Base-by-base conservation (phyloP, 805 yeast genomes). In the Cyberlindnera maritima region DNA sequence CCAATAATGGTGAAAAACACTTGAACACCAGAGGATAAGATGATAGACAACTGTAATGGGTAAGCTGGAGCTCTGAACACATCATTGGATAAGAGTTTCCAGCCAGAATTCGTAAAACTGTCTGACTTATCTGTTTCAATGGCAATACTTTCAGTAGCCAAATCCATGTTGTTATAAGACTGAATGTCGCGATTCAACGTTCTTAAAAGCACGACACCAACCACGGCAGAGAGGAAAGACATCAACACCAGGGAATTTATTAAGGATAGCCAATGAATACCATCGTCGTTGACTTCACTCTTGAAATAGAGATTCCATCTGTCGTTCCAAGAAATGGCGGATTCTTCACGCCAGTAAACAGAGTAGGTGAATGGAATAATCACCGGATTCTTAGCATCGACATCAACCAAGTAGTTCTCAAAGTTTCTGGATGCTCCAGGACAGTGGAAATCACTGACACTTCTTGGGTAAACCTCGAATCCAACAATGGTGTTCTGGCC, bases 331-430 rank as follows among this genome's bases (percentile, higher is more conserved):
- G 76, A 74, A 20, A 86, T 70, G 2, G 79, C 75, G 36, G 69
- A 68, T 49, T 89, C 96, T 61, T 89, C 95, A 62, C 94, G 73
- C 95, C 96, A 89, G 60, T 85, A 85, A 3, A 90, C 89, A 1
- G 96, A 80, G 57, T 88, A 90, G 1, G 96, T 85, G 65, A 80
- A 89, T 3, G 92, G 91, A 29, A 89, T 76, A 32, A 71, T 60
- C 1, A 68, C 60, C n/a, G 63, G 57, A 12, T 69, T 72, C 9
- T 67, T 67, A 10, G 69, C 60, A 21, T 70, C 66, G 4, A 75
- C 65, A 18, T 74, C 66, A 8, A 88, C 60, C 34, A 81, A 79
- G 54, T 74, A 80, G 51, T 81, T 80, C 32, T 77, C 69, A 61
- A 72, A 84, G 56, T 77, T 68, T 53, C 77, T 81, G 9, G 83